These are phyloP conservation scores for Trichophyton simii DNA, from an alignment of 2,329 filamentous ascomycete genomes.

Conservation along the genomic window DNA sequence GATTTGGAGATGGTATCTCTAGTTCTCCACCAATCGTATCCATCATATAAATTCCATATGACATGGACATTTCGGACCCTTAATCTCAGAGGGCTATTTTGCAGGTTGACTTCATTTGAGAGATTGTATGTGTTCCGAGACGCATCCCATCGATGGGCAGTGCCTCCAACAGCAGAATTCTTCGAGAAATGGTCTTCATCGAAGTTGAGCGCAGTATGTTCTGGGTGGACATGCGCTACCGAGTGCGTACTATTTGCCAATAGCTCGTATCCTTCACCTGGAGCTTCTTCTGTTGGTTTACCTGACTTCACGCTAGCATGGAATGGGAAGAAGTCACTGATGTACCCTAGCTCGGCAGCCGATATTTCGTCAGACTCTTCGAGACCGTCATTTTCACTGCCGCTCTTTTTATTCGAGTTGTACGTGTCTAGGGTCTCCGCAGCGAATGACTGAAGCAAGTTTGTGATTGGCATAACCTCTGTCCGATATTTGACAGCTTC, in stretches of 20 bases:
- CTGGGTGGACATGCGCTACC: conserved; percentile 42
- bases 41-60: conserved; percentile 97
- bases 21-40: conserved; percentile 89
- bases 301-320: conserved; percentile 23
- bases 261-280: conserved; percentile 3
- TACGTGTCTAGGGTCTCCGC: conserved; percentile 43
- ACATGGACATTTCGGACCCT: conserved; percentile 76
- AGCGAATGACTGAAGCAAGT: conserved; percentile 81
- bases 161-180: conserved; percentile 48
- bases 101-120: conserved; percentile 48
- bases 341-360: conserved; percentile 35
- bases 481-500: conserved; percentile 78
- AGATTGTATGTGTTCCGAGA: conserved; percentile 60
- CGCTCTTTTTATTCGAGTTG: neutral
- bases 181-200: conserved; percentile 66
- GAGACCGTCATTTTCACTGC: conserved; percentile 21
- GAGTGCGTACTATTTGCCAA: conserved; percentile 32
- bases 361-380: conserved; percentile 30
- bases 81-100: conserved; percentile 60
- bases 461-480: conserved; percentile 69
- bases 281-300: neutral
- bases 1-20: conserved; percentile 75
- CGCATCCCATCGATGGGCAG: conserved; percentile 70
- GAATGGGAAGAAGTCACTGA: conserved; percentile 44
- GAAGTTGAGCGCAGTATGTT: conserved; percentile 54